Evolutionary conservation across 1,139 yeast species (phyloP), one percentile per base, ranked within the genome.

Genomic region (Scheffersomyces quercinus): DNA sequence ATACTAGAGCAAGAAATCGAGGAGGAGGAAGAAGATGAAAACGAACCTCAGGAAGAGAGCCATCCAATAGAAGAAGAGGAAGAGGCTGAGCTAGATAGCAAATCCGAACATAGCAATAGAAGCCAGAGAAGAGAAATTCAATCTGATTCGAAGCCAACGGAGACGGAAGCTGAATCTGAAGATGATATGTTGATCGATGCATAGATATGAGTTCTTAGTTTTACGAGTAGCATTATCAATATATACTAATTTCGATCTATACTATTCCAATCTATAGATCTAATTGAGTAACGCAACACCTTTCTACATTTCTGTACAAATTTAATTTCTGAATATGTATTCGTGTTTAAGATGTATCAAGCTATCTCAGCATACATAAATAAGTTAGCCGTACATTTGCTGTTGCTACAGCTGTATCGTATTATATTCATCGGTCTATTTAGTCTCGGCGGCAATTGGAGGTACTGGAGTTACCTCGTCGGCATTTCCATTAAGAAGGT

Each of bases 401-500:
- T 20, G 26, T 20, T 20, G 8, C 26, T 20, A 20, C 26, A 20
- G 26, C 26, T 20, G 26, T 20, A 20, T 20, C 26, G 26, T 20
- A 20, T 20, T 20, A 8, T 20, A 20, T 20, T 20, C 26, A 7
- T 20, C 7, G 5, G 20, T 31, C 20, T 32, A 35, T 33, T 28
- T 29, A 29, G 26, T 24, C 28, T 36, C 37, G 36, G 39, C 35
- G 15, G 35, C 43, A 28, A 6, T 33, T 28, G 39, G 30, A 33
- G 44, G 36, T 16, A 13, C 29, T 4, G 40, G 39, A 5, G 37
- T 41, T 11, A 41, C 43, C 9, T 52, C 51, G 12, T 45, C 57
- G 33, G 62, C 55, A 34, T 66, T 67, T 41, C 88, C 88, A 44
- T 73, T 67, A 33, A 82, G 44, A 41, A 89, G 72, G 64, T 87